A percentile compares a stretch with the other conserved stretches of the same genome.
These are phyloP conservation scores for Hyparrhenia diplandra DNA, from an alignment of 176 grass and related monocot genomes.

Conservation along the genomic window DNA sequence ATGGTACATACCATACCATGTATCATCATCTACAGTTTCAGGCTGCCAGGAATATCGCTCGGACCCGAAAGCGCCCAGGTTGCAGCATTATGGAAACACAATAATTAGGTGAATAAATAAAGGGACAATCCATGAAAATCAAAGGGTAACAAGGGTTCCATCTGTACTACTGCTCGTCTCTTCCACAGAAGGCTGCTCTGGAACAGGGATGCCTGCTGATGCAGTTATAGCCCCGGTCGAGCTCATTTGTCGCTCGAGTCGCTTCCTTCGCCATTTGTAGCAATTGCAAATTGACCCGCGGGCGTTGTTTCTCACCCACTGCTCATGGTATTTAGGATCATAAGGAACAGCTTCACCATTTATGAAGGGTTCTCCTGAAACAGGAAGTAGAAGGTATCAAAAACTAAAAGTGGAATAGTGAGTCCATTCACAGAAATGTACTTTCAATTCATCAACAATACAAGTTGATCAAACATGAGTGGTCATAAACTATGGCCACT, in stretches of 20 bases:
- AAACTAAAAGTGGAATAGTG: too few species aligned
- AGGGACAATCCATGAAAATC: background rate
- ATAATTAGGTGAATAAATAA: conserved; percentile 5
- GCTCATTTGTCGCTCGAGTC: conserved; percentile 4
- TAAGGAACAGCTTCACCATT: conserved; percentile 83
- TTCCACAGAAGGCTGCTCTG: background rate
- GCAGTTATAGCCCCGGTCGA: background rate
- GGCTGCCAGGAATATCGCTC: background rate
- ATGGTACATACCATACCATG: too few species aligned
- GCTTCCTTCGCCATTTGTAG: too few species aligned
- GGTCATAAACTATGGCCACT: background rate
- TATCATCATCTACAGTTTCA: background rate
- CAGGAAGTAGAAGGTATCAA: too few species aligned
- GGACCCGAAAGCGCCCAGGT: background rate
- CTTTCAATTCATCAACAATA: background rate
- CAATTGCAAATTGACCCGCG: too few species aligned
- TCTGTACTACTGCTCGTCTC: conserved; percentile 7
- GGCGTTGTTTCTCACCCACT: conserved; percentile 58
- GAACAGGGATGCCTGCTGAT: background rate
- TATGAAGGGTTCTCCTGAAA: conserved; percentile 84
- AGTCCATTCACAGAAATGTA: background rate
- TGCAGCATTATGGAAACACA: background rate
- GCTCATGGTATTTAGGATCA: conserved; percentile 66
- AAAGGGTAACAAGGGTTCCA: background rate
- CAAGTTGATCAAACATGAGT: background rate